Percentiles rank a stretch among this genome's conserved stretches.
Conservation (phyloP, 768 basidiomycete species). For the Panellus pusillus region DNA sequence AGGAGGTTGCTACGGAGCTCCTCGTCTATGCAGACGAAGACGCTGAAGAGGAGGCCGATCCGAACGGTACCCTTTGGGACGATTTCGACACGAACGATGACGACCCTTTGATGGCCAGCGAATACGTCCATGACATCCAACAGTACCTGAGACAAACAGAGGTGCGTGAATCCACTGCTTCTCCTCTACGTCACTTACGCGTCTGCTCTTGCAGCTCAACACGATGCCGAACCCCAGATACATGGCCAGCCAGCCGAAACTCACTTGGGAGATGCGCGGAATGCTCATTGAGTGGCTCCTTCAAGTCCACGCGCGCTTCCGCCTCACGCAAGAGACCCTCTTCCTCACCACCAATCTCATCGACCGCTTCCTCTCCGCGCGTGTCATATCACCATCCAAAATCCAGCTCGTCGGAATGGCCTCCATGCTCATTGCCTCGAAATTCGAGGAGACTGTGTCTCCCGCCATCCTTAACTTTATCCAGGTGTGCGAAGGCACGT, state of each 20-base stretch:
- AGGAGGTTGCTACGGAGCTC: constrained; percentile 44
- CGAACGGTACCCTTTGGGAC: constrained; percentile 62
- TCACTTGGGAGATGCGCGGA: constrained; percentile 88
- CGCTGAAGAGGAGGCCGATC: constrained; percentile 49
- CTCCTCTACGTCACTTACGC: not conserved
- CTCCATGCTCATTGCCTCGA: constrained; percentile 84
- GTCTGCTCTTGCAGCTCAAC: constrained; percentile 44
- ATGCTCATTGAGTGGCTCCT: constrained; percentile 93
- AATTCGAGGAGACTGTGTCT: constrained; percentile 90
- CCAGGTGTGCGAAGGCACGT: constrained; percentile 75
- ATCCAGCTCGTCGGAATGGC: constrained; percentile 91
- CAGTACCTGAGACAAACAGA: constrained; percentile 81
- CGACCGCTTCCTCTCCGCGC: constrained; percentile 68
- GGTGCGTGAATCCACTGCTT: constrained; percentile 40
- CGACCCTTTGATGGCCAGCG: constrained; percentile 89
- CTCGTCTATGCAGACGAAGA: constrained; percentile 32
- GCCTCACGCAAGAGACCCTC: constrained; percentile 85
- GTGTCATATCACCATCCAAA: constrained; percentile 78
- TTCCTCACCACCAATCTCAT: constrained; percentile 89
- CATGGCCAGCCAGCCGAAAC: constrained; percentile 79
- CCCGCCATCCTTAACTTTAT: constrained; percentile 83
- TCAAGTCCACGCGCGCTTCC: constrained; percentile 86
- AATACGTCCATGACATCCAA: constrained; percentile 89
- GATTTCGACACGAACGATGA: constrained; percentile 88
- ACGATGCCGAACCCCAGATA: constrained; percentile 84